These are phyloP conservation scores for Solanum paucissectum DNA, from an alignment of 257 asterid genomes.

Conservation along the genomic window DNA sequence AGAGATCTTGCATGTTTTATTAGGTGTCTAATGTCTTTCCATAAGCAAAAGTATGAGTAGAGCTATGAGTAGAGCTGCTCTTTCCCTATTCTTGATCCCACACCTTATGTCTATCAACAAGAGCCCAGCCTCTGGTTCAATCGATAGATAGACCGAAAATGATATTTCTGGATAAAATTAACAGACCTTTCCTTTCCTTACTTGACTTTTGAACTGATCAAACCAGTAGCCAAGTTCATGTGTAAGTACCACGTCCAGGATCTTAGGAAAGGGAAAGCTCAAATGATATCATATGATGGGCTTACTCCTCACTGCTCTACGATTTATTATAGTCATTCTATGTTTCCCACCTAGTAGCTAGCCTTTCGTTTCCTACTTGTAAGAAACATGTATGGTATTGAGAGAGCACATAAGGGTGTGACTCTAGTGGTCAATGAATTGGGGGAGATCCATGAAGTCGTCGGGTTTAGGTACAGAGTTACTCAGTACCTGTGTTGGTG, in stretches of 20 bases:
- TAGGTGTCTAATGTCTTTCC: background rate
- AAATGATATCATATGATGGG: background rate
- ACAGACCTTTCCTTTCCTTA: background rate
- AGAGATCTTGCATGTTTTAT: background rate
- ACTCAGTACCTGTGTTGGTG: background rate
- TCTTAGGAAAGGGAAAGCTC: background rate
- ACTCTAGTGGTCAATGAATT: background rate
- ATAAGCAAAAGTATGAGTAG: background rate
- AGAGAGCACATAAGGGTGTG: background rate
- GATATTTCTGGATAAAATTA: background rate
- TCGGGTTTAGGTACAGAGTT: background rate
- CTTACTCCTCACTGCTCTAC: background rate
- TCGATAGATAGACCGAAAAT: background rate
- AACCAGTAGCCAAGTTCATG: background rate
- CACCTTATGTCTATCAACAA: background rate
- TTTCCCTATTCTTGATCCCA: background rate
- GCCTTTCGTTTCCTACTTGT: background rate
- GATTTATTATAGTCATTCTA: background rate
- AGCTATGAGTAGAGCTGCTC: background rate
- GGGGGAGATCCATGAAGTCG: background rate
- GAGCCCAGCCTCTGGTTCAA: background rate
- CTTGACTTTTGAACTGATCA: background rate
- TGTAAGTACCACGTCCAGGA: background rate
- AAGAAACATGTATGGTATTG: background rate
- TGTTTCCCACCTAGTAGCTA: background rate